phyloP scores from a whole-genome alignment of 2,329 filamentous ascomycete genomes.

The Lachnellula arida region DNA sequence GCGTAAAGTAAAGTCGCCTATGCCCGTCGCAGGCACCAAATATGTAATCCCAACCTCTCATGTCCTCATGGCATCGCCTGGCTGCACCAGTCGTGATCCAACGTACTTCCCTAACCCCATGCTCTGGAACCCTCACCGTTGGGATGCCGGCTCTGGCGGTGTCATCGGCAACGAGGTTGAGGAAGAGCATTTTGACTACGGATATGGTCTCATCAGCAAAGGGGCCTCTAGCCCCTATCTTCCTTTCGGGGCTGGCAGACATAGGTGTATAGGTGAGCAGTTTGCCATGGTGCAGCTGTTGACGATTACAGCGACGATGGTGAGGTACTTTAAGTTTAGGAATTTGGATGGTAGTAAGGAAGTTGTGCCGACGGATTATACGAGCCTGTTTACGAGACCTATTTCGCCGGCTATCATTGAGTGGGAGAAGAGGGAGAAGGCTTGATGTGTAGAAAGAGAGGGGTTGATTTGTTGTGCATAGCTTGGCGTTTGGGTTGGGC shows the following conservation, averaged over 20 bases:
- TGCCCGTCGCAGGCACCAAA: slow-evolving; percentile 76
- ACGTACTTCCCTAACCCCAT: slow-evolving; percentile 78
- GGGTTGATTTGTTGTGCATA: slow-evolving; percentile 17
- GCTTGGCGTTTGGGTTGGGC: slow-evolving; percentile 16
- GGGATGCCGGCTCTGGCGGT: slow-evolving; percentile 63
- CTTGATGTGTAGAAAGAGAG: slow-evolving; percentile 7
- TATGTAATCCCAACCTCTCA: slow-evolving; percentile 79
- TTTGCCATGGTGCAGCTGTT: slow-evolving; percentile 92
- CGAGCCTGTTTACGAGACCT: slow-evolving; percentile 69
- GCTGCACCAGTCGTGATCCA: slow-evolving; percentile 68
- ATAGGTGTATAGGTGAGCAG: slow-evolving; percentile 94
- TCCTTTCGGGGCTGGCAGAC: slow-evolving; percentile 87
- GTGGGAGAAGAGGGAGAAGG: slow-evolving; percentile 65
- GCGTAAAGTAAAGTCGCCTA: slow-evolving; percentile 84
- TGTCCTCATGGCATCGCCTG: slow-evolving; percentile 78
- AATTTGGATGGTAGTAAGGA: slow-evolving; percentile 67
- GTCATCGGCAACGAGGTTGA: slow-evolving; percentile 49
- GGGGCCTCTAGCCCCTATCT: slow-evolving; percentile 86
- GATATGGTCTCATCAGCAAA: slow-evolving; percentile 89
- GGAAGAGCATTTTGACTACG: slow-evolving; percentile 83
- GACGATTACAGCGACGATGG: slow-evolving; percentile 73
- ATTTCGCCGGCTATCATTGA: slow-evolving; percentile 65
- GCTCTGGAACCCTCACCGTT: slow-evolving; percentile 86
- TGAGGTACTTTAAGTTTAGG: slow-evolving; percentile 74
- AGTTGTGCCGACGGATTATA: slow-evolving; percentile 65